Percentiles rank a stretch among this genome's conserved stretches.
These are phyloP conservation scores for Rhizopogon vesiculosus DNA, from an alignment of 768 basidiomycete genomes.

Conservation along the genomic window DNA sequence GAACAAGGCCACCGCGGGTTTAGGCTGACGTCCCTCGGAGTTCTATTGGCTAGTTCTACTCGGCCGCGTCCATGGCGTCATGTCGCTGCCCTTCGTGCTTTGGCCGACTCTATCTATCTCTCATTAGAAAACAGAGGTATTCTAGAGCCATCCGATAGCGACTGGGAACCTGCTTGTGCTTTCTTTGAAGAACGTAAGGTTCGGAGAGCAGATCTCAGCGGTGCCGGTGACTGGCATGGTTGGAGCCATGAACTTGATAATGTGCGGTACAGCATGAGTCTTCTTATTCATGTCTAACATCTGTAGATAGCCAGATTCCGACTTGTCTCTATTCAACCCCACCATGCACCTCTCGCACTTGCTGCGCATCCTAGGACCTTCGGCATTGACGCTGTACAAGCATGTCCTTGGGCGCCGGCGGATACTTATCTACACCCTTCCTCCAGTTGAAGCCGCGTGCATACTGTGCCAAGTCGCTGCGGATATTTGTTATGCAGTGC, in stretches of 20 bases:
- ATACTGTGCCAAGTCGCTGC: constrained; percentile 59
- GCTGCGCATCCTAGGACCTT: constrained; percentile 73
- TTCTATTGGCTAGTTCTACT: constrained; percentile 60
- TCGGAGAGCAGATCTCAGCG: constrained; percentile 44
- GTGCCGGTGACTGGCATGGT: constrained; percentile 58
- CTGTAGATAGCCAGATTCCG: constrained; percentile 13
- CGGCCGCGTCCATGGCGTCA: constrained; percentile 78
- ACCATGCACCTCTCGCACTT: constrained; percentile 72
- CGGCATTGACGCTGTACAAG: constrained; percentile 74
- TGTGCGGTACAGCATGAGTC: constrained; percentile 26
- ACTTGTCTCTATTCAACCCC: constrained; percentile 36
- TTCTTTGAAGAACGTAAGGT: constrained; percentile 68
- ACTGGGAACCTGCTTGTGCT: constrained; percentile 56
- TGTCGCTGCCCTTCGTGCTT: constrained; percentile 54
- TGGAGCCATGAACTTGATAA: constrained; percentile 66
- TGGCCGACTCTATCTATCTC: constrained; percentile 51
- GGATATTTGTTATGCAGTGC: constrained; percentile 56
- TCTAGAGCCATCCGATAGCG: constrained; percentile 45
- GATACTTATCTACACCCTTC: constrained; percentile 75
- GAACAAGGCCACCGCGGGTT: constrained; percentile 77
- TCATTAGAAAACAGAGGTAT: constrained; percentile 42
- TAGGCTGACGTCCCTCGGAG: constrained; percentile 72
- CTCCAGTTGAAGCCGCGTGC: constrained; percentile 77
- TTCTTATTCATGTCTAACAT: background rate
- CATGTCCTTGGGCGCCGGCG: constrained; percentile 69